Conservation (phyloP, 2,329 filamentous ascomycete species). For the Lizonia empirigonia region DNA sequence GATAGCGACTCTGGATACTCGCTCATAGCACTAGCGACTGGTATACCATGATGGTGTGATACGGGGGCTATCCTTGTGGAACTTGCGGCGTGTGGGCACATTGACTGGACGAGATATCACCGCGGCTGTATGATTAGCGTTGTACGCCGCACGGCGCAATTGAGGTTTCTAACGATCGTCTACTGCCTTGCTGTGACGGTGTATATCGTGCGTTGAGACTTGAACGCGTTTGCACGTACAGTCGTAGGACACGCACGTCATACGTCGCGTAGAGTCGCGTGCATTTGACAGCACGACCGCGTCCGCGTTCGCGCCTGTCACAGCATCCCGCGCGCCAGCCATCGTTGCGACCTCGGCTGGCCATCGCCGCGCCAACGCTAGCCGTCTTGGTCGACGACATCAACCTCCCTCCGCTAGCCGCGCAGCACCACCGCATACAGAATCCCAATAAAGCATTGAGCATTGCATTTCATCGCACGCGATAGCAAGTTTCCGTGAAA, state of each 20-base stretch:
- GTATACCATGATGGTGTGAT: slow-evolving; percentile 40
- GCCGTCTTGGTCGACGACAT: slow-evolving; percentile 8
- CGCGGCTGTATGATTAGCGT: slow-evolving; percentile 36
- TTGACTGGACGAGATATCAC: slow-evolving; percentile 14
- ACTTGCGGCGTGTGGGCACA: slow-evolving; percentile 20
- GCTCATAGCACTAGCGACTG: slow-evolving; percentile 40
- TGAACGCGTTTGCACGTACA: too few relatives aligned
- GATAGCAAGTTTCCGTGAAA: too few relatives aligned
- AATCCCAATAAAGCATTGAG: background rate
- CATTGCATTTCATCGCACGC: too few relatives aligned
- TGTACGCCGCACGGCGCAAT: slow-evolving; percentile 28
- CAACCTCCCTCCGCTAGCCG: background rate
- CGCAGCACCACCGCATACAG: background rate
- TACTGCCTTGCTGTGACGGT: too few relatives aligned
- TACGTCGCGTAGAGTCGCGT: slow-evolving; percentile 2
- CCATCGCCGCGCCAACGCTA: slow-evolving; percentile 1
- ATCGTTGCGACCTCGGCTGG: slow-evolving; percentile 14
- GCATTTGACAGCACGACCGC: background rate
- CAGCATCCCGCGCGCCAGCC: slow-evolving; percentile 1
- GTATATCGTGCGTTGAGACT: background rate
- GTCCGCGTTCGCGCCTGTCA: background rate
- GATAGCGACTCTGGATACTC: slow-evolving; percentile 45
- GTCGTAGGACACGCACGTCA: too few relatives aligned
- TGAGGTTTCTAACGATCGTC: slow-evolving; percentile 17
- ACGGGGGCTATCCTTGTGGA: slow-evolving; percentile 37